Conservation (phyloP, 768 basidiomycete species). For the Tricholoma terreum region DNA sequence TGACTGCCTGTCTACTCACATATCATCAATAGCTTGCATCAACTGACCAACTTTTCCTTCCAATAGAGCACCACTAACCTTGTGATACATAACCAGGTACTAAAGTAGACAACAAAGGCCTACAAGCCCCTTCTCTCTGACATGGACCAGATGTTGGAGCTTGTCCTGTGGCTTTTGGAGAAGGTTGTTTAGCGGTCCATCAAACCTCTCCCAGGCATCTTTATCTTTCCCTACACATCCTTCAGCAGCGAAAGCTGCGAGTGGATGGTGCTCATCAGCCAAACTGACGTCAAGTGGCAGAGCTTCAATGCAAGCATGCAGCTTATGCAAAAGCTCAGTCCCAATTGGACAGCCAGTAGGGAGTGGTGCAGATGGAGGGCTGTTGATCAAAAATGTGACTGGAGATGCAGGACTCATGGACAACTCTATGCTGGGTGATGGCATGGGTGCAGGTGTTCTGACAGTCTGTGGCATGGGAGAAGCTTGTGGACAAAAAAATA, state of each 20-base stretch:
- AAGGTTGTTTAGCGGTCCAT: not conserved
- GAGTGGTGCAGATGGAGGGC: too few relatives aligned
- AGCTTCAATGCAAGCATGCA: not conserved
- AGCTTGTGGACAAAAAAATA: not conserved
- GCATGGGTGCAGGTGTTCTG: too few relatives aligned
- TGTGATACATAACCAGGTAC: not conserved
- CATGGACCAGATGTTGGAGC: not conserved
- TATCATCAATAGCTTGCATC: not conserved
- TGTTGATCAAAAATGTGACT: too few relatives aligned
- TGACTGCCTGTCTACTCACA: not conserved
- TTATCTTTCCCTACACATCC: too few relatives aligned
- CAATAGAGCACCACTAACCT: not conserved
- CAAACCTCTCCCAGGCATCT: not conserved
- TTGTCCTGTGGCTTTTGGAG: not conserved
- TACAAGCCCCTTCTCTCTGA: not conserved
- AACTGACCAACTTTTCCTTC: constrained; percentile 4
- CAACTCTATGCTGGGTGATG: too few relatives aligned
- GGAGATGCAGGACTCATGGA: too few relatives aligned
- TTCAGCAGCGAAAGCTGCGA: not conserved
- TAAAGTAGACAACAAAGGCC: not conserved
- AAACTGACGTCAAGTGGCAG: not conserved
- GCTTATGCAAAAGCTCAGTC: not conserved
- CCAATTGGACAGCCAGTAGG: not conserved
- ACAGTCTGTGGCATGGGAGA: not conserved
- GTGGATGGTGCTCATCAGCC: not conserved